phyloP scores from a whole-genome alignment of 2,329 filamentous ascomycete species.

The Xylaria multiplex region DNA sequence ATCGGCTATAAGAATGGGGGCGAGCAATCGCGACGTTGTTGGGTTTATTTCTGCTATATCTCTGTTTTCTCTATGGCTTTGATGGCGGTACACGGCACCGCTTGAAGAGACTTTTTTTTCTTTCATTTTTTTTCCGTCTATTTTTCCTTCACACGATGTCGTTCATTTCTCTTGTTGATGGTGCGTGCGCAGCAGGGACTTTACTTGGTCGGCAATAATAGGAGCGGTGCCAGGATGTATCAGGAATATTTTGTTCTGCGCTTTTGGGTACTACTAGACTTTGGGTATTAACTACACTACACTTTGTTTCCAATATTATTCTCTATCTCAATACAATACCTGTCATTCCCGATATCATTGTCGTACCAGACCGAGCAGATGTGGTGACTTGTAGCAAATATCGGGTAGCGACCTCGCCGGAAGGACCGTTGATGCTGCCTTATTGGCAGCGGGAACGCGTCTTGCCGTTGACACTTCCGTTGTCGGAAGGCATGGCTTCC shows the following conservation, averaged over 20 bases:
- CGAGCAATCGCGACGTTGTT: constrained; percentile 45
- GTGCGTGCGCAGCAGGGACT: constrained; percentile 28
- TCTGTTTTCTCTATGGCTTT: constrained; percentile 30
- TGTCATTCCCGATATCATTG: constrained; percentile 14
- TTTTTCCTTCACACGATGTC: constrained; percentile 18
- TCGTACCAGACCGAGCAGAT: constrained; percentile 22
- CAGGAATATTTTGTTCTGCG: constrained; percentile 17
- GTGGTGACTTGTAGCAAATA: constrained; percentile 36
- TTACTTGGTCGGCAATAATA: constrained; percentile 32
- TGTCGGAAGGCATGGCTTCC: constrained; percentile 41
- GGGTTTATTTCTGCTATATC: constrained; percentile 35
- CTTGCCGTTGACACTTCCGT: constrained; percentile 41
- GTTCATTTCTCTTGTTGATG: constrained; percentile 25
- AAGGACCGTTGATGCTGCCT: constrained; percentile 31
- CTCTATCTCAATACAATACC: constrained; percentile 33
- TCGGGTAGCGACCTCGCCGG: constrained; percentile 39
- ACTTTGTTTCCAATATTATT: constrained; percentile 7
- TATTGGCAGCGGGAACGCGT: constrained; percentile 43
- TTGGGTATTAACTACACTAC: constrained; percentile 5
- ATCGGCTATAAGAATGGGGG: constrained; percentile 42
- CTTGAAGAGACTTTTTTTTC: constrained; percentile 21
- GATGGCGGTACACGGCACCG: constrained; percentile 31
- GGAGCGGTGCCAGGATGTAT: constrained; percentile 27
- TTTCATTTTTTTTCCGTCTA: not conserved
- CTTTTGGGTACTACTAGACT: constrained; percentile 8